These are phyloP conservation scores for Meyerozyma guilliermondii DNA, from an alignment of 1,139 yeast genomes.

Conservation along the genomic window DNA sequence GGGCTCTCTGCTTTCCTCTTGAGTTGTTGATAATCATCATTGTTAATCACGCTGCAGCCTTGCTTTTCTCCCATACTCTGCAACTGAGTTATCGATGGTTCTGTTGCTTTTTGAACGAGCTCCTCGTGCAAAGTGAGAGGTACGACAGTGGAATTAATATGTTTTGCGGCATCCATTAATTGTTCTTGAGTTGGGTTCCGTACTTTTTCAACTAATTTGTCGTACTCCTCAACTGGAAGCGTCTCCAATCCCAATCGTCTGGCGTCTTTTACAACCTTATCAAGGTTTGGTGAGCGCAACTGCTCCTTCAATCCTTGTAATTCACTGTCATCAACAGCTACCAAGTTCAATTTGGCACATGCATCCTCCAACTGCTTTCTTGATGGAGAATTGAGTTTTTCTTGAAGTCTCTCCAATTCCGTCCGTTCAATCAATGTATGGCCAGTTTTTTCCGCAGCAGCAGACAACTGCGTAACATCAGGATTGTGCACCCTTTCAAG, in stretches of 20 bases:
- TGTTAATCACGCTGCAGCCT: neutral
- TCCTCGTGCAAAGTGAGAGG: neutral
- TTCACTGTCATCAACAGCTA: neutral
- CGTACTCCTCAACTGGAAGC: slow-evolving; percentile 12
- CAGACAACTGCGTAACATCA: slow-evolving; percentile 8
- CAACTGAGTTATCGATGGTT: neutral
- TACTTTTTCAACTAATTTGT: slow-evolving; percentile 7
- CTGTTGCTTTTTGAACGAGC: neutral
- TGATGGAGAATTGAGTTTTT: neutral
- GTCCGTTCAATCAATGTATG: neutral
- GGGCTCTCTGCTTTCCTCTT: neutral
- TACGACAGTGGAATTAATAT: neutral
- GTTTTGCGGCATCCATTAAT: neutral
- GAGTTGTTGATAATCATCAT: neutral
- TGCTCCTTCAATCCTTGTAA: neutral
- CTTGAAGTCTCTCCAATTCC: neutral
- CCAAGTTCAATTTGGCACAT: neutral
- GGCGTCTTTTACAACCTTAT: neutral
- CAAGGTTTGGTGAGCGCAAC: neutral
- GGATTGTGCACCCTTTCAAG: slow-evolving; percentile 30
- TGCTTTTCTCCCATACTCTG: neutral
- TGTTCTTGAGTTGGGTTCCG: slow-evolving; percentile 9
- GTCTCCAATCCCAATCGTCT: neutral
- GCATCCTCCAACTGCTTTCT: neutral
- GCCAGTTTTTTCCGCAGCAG: neutral